Evolutionary conservation across 192 early-diverging fungal species (phyloP), one percentile per base, ranked within the genome.

Genomic region (Coemansia sp.): DNA sequence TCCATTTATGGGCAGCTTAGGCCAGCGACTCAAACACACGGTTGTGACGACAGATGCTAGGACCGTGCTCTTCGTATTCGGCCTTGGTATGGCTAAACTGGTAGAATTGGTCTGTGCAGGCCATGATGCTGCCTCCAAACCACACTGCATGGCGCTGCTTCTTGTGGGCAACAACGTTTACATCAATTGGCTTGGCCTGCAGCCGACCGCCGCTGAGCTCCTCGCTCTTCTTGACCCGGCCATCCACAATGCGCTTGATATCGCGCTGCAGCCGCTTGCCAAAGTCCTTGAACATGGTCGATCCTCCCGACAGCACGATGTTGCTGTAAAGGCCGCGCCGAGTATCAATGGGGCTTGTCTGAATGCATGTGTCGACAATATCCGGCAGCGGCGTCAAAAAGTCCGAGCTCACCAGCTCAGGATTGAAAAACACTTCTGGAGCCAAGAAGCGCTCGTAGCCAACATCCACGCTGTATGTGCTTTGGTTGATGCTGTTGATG

Each of bases 401-500:
- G 69, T 97, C 94, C 17, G 93, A 90, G 82, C 87, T 90, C 39
- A 90, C 91, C 58, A 98, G 93, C 80, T 98, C 96, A 17, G 96
- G 96, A 70, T 96, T 97, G 82, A 98, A 98, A 74, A 98, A 98
- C 71, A 98, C 91, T 66, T 98, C 96, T 14, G 96, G 96, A n/a
- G 91, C 96, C 54, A 98, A 76, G 83, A 98, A 98, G 49, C 96
- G 91, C 71, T 98, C 96, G 66, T 90, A 98, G 47, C 96, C 96
- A 58, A 98, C 88, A 80, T 98, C 96, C 12, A 98, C 91, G 30
- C 76, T 84, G 71, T 97, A 98, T 32, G 90, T 75, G 86, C 93
- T 67, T 39, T 58, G 65, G 60, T 94, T 97, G 37, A 97, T 80
- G 55, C 81, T 84, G 61, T 97, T 88, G 40, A 91, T 62, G 11